Percentiles rank a stretch among this genome's conserved stretches.
Evolutionary conservation across 352 stramenopile genomes (phyloP).

Genomic region (Pythium pyrilobum): DNA sequence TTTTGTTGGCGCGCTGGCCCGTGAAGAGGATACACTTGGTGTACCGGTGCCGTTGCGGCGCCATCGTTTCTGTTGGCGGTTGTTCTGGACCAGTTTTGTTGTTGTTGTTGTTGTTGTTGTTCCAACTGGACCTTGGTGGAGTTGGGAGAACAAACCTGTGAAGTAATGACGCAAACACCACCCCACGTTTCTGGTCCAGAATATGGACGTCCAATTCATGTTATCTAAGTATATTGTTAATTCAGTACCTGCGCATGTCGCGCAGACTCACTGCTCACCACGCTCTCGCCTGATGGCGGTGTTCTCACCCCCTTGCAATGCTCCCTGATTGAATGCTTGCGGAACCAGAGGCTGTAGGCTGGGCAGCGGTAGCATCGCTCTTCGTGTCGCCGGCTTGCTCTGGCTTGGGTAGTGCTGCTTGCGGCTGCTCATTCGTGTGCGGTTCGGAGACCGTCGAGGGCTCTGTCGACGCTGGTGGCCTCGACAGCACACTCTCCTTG

Average conservation of each 20-base stretch:
- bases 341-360: not conserved
- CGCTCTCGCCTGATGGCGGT: not conserved
- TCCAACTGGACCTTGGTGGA: constrained; percentile 4
- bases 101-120: not conserved
- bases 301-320: not conserved
- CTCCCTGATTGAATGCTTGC: not conserved
- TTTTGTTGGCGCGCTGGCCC: constrained; percentile 25
- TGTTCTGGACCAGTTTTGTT: constrained; percentile 4
- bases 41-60: constrained; percentile 20
- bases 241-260: not conserved
- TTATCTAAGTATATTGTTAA: not conserved
- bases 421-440: no score
- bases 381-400: not conserved
- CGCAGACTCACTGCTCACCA: no score
- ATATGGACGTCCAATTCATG: constrained; percentile 1
- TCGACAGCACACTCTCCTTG: no score
- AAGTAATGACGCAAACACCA: not conserved
- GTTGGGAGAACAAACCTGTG: not conserved
- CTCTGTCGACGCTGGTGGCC: no score
- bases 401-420: not conserved
- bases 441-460: no score
- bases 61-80: constrained; percentile 7
- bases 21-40: constrained; percentile 22
- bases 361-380: not conserved
- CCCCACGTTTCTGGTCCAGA: not conserved